A percentile compares a stretch with the other conserved stretches of the same genome.
Conservation (phyloP, 192 early-diverging fungal species). For the Umbelopsis vinacea region DNA sequence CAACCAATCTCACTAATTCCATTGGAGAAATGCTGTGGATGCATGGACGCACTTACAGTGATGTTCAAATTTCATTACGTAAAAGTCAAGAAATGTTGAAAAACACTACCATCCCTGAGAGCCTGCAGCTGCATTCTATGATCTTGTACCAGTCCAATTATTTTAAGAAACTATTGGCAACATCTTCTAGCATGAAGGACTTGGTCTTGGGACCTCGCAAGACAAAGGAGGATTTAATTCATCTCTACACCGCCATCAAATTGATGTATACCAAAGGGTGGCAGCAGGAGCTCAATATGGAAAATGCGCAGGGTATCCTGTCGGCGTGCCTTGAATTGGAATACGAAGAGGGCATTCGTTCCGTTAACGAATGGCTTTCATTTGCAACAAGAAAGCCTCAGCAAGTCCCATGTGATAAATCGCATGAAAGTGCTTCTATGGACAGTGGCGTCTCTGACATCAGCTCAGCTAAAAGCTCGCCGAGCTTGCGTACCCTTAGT, state of each 20-base stretch:
- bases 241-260: slow-evolving; percentile 35
- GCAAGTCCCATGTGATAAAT: background rate
- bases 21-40: slow-evolving; percentile 36
- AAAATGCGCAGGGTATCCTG: slow-evolving; percentile 33
- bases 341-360: slow-evolving; percentile 34
- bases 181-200: slow-evolving; percentile 27
- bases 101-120: slow-evolving; percentile 27
- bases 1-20: background rate
- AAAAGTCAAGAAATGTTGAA: slow-evolving; percentile 21
- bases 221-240: slow-evolving; percentile 32
- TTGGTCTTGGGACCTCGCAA: slow-evolving; percentile 22
- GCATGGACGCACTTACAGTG: slow-evolving; percentile 30
- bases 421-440: background rate
- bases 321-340: slow-evolving; percentile 32
- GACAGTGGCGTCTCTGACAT: slow-evolving; percentile 17
- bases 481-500: background rate
- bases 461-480: slow-evolving; percentile 4
- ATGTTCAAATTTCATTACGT: slow-evolving; percentile 33
- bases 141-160: slow-evolving; percentile 33
- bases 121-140: slow-evolving; percentile 30
- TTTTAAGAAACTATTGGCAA: slow-evolving; percentile 32
- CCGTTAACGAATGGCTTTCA: slow-evolving; percentile 27
- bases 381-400: background rate
- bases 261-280: slow-evolving; percentile 39
- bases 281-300: slow-evolving; percentile 19